Percentiles rank a stretch among this genome's conserved stretches.
Evolutionary conservation across 768 basidiomycete genomes (phyloP).

Genomic region (Boletus rubroflammeus): DNA sequence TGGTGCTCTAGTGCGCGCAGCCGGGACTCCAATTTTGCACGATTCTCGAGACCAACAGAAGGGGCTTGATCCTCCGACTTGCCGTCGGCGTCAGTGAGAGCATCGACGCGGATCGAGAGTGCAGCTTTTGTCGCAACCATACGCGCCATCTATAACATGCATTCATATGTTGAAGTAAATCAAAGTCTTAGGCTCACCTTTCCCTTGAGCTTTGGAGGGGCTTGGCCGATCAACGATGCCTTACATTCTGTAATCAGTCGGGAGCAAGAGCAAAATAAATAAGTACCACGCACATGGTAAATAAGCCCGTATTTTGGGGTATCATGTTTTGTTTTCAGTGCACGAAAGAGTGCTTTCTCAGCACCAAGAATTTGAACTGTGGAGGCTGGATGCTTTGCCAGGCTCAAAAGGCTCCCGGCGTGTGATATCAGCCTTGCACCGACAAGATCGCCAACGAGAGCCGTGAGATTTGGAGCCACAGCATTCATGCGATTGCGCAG

Average conservation of each 20-base stretch:
- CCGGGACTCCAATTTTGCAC: conserved; percentile 92
- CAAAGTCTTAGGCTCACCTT: conserved; percentile 50
- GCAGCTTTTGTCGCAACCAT: conserved; percentile 99
- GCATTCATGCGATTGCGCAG: conserved; percentile 97
- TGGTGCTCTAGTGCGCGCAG: conserved; percentile 86
- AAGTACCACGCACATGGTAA: conserved; percentile 71
- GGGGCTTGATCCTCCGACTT: conserved; percentile 82
- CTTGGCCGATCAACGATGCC: conserved; percentile 96
- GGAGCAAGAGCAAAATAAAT: neutral
- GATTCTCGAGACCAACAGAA: conserved; percentile 88
- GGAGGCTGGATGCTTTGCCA: conserved; percentile 76
- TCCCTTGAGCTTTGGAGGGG: conserved; percentile 96
- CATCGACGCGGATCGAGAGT: conserved; percentile 95
- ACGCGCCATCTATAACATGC: conserved; percentile 77
- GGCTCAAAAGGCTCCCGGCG: conserved; percentile 64
- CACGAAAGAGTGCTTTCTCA: conserved; percentile 74
- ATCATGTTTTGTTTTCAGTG: conserved; percentile 83
- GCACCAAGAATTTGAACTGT: conserved; percentile 76
- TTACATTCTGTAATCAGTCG: conserved; percentile 26
- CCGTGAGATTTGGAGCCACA: conserved; percentile 94
- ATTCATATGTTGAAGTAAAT: conserved; percentile 1
- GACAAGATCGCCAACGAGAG: conserved; percentile 75
- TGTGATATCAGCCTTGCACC: conserved; percentile 74
- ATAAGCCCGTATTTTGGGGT: conserved; percentile 99
- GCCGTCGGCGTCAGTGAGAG: conserved; percentile 86